These are phyloP conservation scores for Populus deltoides DNA, from an alignment of 345 rosid species.

Conservation along the genomic window DNA sequence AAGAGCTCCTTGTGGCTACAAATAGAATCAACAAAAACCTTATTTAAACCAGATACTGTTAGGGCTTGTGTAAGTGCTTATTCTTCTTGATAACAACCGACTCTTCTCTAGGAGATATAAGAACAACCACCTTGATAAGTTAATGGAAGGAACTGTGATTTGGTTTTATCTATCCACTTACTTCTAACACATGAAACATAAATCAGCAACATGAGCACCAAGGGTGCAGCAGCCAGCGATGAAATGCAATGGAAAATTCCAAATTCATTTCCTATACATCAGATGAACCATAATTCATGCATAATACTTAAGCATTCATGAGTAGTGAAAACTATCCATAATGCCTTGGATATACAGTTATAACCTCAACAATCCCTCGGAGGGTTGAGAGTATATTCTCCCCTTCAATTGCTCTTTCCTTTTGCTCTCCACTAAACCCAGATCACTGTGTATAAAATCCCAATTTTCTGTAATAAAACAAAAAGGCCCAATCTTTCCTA, in stretches of 20 bases:
- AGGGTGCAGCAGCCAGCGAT: not conserved
- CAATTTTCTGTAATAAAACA: not conserved
- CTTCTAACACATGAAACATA: not conserved
- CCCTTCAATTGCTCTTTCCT: not conserved
- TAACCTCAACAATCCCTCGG: not conserved
- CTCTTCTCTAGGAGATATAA: not conserved
- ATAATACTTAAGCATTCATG: not conserved
- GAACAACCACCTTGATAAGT: not conserved
- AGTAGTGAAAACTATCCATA: not conserved
- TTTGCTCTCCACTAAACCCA: not conserved
- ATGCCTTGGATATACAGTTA: not conserved
- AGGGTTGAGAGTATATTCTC: not conserved
- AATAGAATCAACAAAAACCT: not conserved
- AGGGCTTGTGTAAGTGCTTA: not conserved
- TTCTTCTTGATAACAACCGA: not conserved
- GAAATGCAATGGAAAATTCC: not conserved
- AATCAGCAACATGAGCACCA: not conserved
- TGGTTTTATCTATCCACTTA: not conserved
- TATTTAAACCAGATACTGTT: not conserved
- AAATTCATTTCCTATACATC: not conserved
- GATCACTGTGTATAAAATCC: not conserved
- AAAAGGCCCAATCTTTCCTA: not conserved
- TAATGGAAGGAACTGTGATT: not conserved
- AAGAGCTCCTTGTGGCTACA: not conserved
- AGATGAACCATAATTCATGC: not conserved